Conservation (phyloP, 108 stramenopile species). For the Skeletonema grethae region DNA sequence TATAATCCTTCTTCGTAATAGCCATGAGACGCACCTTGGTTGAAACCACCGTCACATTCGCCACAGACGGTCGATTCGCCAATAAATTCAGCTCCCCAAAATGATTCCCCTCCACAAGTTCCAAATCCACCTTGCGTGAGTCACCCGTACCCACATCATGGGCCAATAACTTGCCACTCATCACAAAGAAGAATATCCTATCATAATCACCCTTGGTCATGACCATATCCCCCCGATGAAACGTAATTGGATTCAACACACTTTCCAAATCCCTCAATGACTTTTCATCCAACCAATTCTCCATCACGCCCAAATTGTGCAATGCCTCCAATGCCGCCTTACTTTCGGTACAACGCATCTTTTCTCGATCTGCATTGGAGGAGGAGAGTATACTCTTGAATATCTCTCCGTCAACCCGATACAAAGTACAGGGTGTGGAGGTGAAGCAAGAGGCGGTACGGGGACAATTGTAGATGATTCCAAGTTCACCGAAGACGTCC, state of each 20-base stretch:
- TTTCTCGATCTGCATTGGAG: constrained; percentile 36
- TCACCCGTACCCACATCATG: constrained; percentile 41
- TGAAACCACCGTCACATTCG: constrained; percentile 41
- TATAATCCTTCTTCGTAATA: constrained; percentile 44
- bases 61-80: constrained; percentile 25
- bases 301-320: constrained; percentile 40
- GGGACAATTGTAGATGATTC: constrained; percentile 61
- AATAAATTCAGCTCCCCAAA: constrained; percentile 42
- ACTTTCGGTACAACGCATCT: constrained; percentile 44
- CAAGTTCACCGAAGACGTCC: constrained; percentile 47
- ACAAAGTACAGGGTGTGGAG: constrained; percentile 37
- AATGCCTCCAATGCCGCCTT: constrained; percentile 41
- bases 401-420: constrained; percentile 35
- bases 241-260: constrained; percentile 38
- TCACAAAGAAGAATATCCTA: constrained; percentile 70
- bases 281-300: constrained; percentile 31
- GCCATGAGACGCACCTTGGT: constrained; percentile 43
- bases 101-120: constrained; percentile 40
- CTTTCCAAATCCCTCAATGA: constrained; percentile 25
- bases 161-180: constrained; percentile 54
- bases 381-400: constrained; percentile 51
- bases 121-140: constrained; percentile 46
- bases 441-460: constrained; percentile 57
- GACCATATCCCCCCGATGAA: constrained; percentile 53
- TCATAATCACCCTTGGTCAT: constrained; percentile 65